These are phyloP conservation scores for Salvia hispanica DNA, from an alignment of 257 asterid species.

Conservation along the genomic window DNA sequence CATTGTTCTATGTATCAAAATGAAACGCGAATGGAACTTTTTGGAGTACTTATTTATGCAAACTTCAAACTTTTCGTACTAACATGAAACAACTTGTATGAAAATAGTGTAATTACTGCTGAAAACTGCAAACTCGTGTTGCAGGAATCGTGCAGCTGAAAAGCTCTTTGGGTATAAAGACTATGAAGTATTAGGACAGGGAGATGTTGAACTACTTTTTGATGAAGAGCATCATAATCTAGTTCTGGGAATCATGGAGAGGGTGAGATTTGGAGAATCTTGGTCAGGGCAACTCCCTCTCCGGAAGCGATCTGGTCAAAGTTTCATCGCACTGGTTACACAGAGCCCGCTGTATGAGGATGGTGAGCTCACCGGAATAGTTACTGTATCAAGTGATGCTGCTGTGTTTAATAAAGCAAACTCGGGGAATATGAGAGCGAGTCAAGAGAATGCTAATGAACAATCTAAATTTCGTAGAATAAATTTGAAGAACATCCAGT, in stretches of 20 bases:
- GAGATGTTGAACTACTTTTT: conserved; percentile 42
- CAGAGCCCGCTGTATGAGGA: conserved; percentile 69
- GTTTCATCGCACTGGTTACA: conserved; percentile 64
- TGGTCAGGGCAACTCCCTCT: conserved; percentile 82
- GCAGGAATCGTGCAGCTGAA: conserved; percentile 79
- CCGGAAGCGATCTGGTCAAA: conserved; percentile 56
- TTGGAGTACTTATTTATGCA: too few species aligned
- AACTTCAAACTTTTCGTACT: too few species aligned
- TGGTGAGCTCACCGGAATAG: conserved; percentile 56
- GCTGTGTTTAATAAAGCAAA: conserved; percentile 46
- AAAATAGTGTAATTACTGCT: too few species aligned
- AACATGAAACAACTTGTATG: too few species aligned
- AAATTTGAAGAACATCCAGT: conserved; percentile 41
- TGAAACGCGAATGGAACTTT: too few species aligned
- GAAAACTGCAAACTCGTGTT: conserved; percentile 21
- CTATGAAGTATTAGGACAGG: conserved; percentile 58
- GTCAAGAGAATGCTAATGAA: conserved; percentile 33
- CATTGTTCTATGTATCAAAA: background rate
- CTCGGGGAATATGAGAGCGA: conserved; percentile 25
- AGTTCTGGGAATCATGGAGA: conserved; percentile 40
- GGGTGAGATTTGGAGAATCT: conserved; percentile 46
- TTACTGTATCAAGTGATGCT: conserved; percentile 78
- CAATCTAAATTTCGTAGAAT: conserved; percentile 38
- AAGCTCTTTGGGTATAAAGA: conserved; percentile 70
- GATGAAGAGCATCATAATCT: conserved; percentile 48